Evolutionary conservation across 257 asterid genomes (phyloP).

Genomic region (Cruciata laevipes): DNA sequence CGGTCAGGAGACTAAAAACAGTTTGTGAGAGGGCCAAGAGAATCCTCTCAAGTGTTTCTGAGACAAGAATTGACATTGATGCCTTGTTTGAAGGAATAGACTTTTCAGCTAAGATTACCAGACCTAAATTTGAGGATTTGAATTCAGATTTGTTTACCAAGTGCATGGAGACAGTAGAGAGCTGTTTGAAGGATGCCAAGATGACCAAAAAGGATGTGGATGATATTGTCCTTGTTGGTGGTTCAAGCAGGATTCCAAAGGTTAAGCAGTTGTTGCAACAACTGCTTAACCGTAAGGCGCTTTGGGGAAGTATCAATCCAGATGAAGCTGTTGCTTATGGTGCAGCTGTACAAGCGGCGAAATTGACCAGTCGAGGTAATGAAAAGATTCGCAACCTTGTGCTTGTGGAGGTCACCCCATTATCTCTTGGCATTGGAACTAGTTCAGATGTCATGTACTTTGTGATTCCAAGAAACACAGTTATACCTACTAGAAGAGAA

Average conservation of each 20-base stretch:
- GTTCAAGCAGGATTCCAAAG: background rate
- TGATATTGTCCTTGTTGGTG: background rate
- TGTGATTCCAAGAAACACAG: background rate
- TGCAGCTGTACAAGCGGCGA: background rate
- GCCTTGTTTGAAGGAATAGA: background rate
- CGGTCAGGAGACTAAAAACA: background rate
- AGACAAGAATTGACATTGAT: background rate
- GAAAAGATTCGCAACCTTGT: background rate
- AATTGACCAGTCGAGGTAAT: background rate
- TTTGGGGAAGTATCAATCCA: background rate
- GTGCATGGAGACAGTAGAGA: background rate
- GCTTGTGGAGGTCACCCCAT: background rate
- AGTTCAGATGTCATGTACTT: background rate
- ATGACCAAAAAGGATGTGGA: background rate
- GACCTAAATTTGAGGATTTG: background rate
- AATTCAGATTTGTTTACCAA: background rate
- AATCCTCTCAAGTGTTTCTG: background rate
- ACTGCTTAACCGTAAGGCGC: background rate
- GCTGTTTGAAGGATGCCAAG: background rate
- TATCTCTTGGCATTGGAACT: background rate
- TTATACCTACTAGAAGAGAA: background rate
- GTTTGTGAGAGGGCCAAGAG: background rate
- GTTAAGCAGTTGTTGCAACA: background rate
- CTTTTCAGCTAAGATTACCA: background rate
- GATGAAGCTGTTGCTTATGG: slow-evolving; percentile 5